These are phyloP conservation scores for Botrytis hyacinthi DNA, from an alignment of 2,329 filamentous ascomycete genomes.

Conservation along the genomic window DNA sequence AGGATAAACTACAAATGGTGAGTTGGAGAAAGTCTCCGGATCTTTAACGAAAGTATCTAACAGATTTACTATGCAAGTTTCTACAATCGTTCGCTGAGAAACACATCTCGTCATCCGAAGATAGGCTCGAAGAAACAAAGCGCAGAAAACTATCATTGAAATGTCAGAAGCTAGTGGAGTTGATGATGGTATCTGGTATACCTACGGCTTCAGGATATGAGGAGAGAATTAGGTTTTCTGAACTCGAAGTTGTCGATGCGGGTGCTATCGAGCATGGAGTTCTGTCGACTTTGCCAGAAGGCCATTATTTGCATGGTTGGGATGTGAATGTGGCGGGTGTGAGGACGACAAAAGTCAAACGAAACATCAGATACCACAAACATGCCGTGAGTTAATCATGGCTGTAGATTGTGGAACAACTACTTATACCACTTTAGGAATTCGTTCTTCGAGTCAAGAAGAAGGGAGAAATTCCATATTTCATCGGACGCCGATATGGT, in stretches of 20 bases:
- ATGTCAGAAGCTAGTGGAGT: constrained; percentile 90
- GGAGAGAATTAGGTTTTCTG: constrained; percentile 92
- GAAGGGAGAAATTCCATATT: constrained; percentile 71
- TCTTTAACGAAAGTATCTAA: neutral
- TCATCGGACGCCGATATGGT: constrained; percentile 81
- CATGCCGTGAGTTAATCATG: constrained; percentile 69
- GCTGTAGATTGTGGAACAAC: neutral
- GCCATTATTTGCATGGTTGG: constrained; percentile 92
- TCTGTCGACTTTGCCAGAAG: constrained; percentile 82
- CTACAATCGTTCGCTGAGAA: constrained; percentile 96
- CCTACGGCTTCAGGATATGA: constrained; percentile 96
- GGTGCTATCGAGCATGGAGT: constrained; percentile 90
- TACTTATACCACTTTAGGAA: constrained; percentile 54
- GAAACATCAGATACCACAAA: constrained; percentile 84
- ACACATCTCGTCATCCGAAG: constrained; percentile 94
- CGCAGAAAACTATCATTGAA: constrained; percentile 87
- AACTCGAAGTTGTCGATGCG: constrained; percentile 93
- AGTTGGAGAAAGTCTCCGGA: constrained; percentile 41
- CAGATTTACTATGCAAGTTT: constrained; percentile 57
- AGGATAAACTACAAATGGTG: constrained; percentile 93
- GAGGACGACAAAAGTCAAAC: constrained; percentile 74
- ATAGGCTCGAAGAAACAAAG: constrained; percentile 94
- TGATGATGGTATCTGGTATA: constrained; percentile 99
- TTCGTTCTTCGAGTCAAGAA: constrained; percentile 85
- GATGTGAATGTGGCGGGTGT: constrained; percentile 94